Conservation (phyloP, 495 filamentous ascomycete genomes). For the Podospora sp. region DNA sequence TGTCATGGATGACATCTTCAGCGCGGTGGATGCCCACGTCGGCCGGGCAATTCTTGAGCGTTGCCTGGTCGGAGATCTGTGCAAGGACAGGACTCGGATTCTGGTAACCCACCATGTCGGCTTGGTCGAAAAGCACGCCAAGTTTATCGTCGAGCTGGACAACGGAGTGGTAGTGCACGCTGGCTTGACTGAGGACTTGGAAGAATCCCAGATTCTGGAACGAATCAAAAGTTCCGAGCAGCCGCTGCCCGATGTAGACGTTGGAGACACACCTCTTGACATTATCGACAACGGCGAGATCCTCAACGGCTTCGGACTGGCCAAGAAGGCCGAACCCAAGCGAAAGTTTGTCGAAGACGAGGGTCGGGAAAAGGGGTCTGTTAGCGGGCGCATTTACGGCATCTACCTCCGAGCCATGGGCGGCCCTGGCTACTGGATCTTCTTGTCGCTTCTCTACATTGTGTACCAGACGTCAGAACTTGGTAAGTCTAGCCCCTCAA, state of each 20-base stretch:
- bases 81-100: slow-evolving; percentile 21
- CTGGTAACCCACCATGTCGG: slow-evolving; percentile 29
- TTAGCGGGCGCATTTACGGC: slow-evolving; percentile 61
- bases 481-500: slow-evolving; percentile 37
- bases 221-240: slow-evolving; percentile 57
- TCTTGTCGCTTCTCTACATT: slow-evolving; percentile 51
- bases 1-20: slow-evolving; percentile 79
- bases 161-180: slow-evolving; percentile 63
- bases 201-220: slow-evolving; percentile 51
- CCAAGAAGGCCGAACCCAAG: slow-evolving; percentile 42
- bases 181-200: slow-evolving; percentile 56
- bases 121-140: slow-evolving; percentile 62
- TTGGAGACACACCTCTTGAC: not conserved
- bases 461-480: slow-evolving; percentile 51
- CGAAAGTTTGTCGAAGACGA: slow-evolving; percentile 71
- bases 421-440: slow-evolving; percentile 60
- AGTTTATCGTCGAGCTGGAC: slow-evolving; percentile 65
- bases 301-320: slow-evolving; percentile 33
- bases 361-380: slow-evolving; percentile 59
- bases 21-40: slow-evolving; percentile 65
- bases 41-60: slow-evolving; percentile 16
- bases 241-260: slow-evolving; percentile 27
- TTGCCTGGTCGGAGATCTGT: slow-evolving; percentile 18
- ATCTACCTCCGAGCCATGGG: slow-evolving; percentile 64
- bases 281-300: slow-evolving; percentile 30